Evolutionary conservation across 345 rosid genomes (phyloP).

Genomic region (Euclidium syriacum): DNA sequence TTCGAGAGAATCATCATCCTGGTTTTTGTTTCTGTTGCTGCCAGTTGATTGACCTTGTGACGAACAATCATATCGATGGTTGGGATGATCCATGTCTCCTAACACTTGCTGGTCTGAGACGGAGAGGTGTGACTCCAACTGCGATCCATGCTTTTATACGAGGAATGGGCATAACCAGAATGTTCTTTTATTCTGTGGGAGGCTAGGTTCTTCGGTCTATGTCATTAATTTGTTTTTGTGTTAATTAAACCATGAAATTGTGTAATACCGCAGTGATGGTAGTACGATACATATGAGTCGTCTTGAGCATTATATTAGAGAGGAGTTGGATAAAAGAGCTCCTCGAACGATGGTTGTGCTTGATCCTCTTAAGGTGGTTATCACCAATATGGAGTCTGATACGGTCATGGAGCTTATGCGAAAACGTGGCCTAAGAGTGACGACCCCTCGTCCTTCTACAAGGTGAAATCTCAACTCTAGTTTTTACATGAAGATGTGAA

Average conservation of each 20-base stretch:
- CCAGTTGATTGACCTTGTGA: slow-evolving; percentile 84
- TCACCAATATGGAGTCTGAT: slow-evolving; percentile 70
- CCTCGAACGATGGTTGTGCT: slow-evolving; percentile 84
- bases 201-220: neutral
- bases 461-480: slow-evolving; percentile 38
- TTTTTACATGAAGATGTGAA: neutral
- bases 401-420: slow-evolving; percentile 57
- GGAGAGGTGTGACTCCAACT: slow-evolving; percentile 86
- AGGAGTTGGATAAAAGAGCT: slow-evolving; percentile 82
- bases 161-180: slow-evolving; percentile 94
- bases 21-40: slow-evolving; percentile 19
- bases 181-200: slow-evolving; percentile 35
- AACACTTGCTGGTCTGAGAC: slow-evolving; percentile 91
- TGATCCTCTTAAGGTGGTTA: slow-evolving; percentile 86
- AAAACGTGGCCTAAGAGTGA: slow-evolving; percentile 63
- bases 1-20: neutral
- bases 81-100: slow-evolving; percentile 99
- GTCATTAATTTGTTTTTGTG: too few species aligned
- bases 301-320: slow-evolving; percentile 92
- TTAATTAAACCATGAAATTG: neutral
- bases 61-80: slow-evolving; percentile 81
- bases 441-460: slow-evolving; percentile 52
- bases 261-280: slow-evolving; percentile 59
- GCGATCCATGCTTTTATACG: slow-evolving; percentile 84
- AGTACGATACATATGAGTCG: slow-evolving; percentile 82